Percentiles rank a stretch among this genome's conserved stretches.
phyloP scores from a whole-genome alignment of 192 early-diverging fungal genomes.

The Rhizophagus sp. region DNA sequence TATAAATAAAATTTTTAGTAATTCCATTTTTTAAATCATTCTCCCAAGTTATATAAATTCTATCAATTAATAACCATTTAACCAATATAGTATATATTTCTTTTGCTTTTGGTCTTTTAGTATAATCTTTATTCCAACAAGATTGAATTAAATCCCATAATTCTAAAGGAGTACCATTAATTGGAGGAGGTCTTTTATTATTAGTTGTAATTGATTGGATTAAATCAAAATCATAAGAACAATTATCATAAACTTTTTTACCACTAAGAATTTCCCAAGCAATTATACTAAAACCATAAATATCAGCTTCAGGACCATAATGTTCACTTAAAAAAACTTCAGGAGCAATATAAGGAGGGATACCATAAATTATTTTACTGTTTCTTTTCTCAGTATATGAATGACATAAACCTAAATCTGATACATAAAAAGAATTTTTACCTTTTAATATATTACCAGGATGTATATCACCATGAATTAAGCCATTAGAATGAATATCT shows the following conservation, averaged over 20 bases:
- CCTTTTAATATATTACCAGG: neutral
- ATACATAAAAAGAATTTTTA: constrained; percentile 25
- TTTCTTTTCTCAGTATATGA: constrained; percentile 23
- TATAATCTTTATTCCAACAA: neutral
- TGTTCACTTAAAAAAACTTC: neutral
- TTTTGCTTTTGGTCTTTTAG: neutral
- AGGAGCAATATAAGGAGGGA: neutral
- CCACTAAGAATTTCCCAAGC: neutral
- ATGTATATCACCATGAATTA: constrained; percentile 40
- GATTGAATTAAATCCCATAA: neutral
- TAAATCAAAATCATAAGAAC: neutral
- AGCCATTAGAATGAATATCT: constrained; percentile 37
- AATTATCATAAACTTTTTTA: neutral
- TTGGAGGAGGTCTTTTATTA: neutral
- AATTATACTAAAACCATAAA: neutral
- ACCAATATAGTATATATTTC: neutral
- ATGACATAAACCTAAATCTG: constrained; percentile 40
- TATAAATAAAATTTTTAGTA: neutral
- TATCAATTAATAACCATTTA: neutral
- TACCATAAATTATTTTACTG: neutral
- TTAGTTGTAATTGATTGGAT: neutral
- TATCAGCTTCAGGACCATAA: neutral
- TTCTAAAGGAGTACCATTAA: neutral
- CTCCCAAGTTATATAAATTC: neutral
- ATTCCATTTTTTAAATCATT: neutral